Percentiles rank a stretch among this genome's conserved stretches.
phyloP scores from a whole-genome alignment of 495 filamentous ascomycete species.

The Letharia columbiana region DNA sequence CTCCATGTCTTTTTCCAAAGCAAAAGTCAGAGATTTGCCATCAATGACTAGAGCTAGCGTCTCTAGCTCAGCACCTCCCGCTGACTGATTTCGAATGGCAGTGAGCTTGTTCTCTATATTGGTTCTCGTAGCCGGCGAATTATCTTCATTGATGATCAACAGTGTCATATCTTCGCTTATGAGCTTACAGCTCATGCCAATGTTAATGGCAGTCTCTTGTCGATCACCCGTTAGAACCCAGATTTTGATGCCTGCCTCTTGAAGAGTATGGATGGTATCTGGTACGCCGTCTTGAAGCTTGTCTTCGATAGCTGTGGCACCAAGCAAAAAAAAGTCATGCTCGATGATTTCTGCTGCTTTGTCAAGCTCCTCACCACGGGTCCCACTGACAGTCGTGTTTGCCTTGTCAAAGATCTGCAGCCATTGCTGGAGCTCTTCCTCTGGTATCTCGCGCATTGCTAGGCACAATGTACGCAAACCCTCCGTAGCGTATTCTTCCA shows the following conservation, averaged over 20 bases:
- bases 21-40: constrained; percentile 88
- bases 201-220: constrained; percentile 99
- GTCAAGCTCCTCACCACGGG: constrained; percentile 88
- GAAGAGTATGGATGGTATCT: constrained; percentile 95
- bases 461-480: constrained; percentile 92
- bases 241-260: constrained; percentile 95
- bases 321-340: constrained; percentile 79
- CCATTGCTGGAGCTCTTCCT: constrained; percentile 88
- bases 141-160: constrained; percentile 91
- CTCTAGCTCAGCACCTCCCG: constrained; percentile 68
- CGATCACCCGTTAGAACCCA: constrained; percentile 98
- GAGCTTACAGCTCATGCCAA: constrained; percentile 98
- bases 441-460: constrained; percentile 87
- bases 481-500: constrained; percentile 97
- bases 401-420: constrained; percentile 79
- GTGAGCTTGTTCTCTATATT: constrained; percentile 88
- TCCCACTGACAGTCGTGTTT: constrained; percentile 81
- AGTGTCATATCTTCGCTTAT: constrained; percentile 99
- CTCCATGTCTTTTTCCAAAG: constrained; percentile 88
- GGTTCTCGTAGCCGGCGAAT: constrained; percentile 60
- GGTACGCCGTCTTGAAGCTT: constrained; percentile 95
- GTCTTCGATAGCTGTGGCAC: constrained; percentile 97
- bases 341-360: constrained; percentile 97
- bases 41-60: constrained; percentile 93
- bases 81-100: constrained; percentile 69